Conservation (phyloP, 2,329 filamentous ascomycete species). For the Gaeumannomyces sp. region DNA sequence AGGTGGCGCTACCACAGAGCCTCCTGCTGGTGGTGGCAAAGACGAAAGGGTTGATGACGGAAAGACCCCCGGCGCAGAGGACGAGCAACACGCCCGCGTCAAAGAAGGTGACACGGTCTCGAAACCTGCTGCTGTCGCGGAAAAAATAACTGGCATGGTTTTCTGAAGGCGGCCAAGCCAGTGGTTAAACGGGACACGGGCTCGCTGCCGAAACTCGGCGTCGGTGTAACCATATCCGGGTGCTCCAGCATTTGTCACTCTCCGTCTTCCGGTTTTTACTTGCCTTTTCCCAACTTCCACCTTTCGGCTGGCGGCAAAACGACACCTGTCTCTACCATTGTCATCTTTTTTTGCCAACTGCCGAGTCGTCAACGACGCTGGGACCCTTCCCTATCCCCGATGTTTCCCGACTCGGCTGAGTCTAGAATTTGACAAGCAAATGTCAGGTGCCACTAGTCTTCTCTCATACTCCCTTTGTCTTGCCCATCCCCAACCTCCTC, state of each 20-base stretch:
- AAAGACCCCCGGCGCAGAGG: background rate
- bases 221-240: background rate
- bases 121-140: background rate
- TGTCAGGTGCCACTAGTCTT: background rate
- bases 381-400: no score
- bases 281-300: no score
- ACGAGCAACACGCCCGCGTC: background rate
- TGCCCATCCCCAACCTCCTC: background rate
- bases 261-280: no score
- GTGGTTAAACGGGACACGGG: background rate
- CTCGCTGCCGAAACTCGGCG: background rate
- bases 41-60: constrained; percentile 5
- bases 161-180: constrained; percentile 8
- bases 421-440: background rate
- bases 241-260: background rate
- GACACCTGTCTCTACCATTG: no score
- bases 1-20: background rate
- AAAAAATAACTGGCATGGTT: background rate
- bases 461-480: no score
- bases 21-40: background rate
- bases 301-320: no score
- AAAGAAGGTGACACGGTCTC: background rate
- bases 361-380: no score
- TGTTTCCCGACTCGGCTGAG: background rate
- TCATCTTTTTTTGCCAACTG: no score